Evolutionary conservation across 208 protist genomes (phyloP).

Genomic region (Angomonas ambiguus): DNA sequence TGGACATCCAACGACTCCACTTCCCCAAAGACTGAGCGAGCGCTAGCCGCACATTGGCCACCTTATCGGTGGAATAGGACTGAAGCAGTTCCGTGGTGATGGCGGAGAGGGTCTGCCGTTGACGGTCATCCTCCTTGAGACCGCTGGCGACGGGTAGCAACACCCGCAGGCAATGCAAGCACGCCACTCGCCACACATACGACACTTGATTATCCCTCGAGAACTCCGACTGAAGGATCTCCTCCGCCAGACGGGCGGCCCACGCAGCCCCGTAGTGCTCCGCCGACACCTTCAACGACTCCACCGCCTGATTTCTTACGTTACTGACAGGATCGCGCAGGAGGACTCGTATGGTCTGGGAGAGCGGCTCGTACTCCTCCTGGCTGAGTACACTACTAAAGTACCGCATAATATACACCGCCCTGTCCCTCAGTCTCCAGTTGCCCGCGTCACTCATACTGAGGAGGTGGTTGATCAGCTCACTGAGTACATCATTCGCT

Average conservation of each 20-base stretch:
- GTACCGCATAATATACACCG: constrained; percentile 37
- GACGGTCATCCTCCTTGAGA: constrained; percentile 37
- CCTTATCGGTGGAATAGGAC: constrained; percentile 38
- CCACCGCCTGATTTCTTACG: constrained; percentile 47
- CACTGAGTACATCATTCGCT: background rate
- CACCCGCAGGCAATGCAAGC: constrained; percentile 48
- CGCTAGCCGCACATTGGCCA: constrained; percentile 70
- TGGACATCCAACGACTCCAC: constrained; percentile 44
- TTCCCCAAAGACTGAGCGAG: constrained; percentile 35
- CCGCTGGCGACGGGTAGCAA: constrained; percentile 47
- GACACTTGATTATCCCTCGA: constrained; percentile 14
- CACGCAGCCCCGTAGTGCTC: constrained; percentile 45
- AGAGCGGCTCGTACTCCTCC: constrained; percentile 50
- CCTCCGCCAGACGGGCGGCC: constrained; percentile 45
- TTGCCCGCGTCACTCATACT: constrained; percentile 54
- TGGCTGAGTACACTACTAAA: constrained; percentile 36
- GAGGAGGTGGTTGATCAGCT: constrained; percentile 35
- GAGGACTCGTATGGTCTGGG: constrained; percentile 34
- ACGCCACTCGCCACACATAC: constrained; percentile 52
- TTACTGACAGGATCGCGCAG: constrained; percentile 65
- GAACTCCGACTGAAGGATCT: constrained; percentile 60
- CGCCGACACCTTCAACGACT: constrained; percentile 44
- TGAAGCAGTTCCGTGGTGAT: constrained; percentile 40
- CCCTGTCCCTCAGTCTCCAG: constrained; percentile 67
- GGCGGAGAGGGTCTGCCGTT: constrained; percentile 40